Conservation (phyloP, 2,329 filamentous ascomycete species). For the Paracamarosporium sp. region DNA sequence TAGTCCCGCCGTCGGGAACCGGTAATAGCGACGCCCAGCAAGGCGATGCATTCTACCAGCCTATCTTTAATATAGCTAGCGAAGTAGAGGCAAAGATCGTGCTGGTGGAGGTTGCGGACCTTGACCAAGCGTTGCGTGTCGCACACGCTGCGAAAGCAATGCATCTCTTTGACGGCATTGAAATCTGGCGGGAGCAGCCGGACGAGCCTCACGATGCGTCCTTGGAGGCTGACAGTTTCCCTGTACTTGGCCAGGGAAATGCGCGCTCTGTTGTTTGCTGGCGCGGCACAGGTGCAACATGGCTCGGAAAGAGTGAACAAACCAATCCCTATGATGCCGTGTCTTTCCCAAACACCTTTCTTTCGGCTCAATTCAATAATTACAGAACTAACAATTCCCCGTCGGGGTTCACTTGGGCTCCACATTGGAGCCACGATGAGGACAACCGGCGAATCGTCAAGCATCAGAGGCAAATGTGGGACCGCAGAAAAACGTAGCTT, state of each 20-base stretch:
- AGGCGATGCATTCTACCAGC: slow-evolving; percentile 71
- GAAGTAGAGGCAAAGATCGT: slow-evolving; percentile 61
- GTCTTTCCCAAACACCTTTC: background rate
- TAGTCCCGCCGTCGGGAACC: slow-evolving; percentile 59
- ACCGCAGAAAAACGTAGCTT: too few species aligned
- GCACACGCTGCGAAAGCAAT: slow-evolving; percentile 51
- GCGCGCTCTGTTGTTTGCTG: slow-evolving; percentile 54
- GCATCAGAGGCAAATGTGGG: too few species aligned
- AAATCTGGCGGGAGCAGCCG: slow-evolving; percentile 75
- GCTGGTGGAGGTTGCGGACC: slow-evolving; percentile 75
- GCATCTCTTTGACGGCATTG: slow-evolving; percentile 52
- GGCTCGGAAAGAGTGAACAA: slow-evolving; percentile 23
- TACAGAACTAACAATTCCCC: too few species aligned
- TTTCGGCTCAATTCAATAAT: background rate
- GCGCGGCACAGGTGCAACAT: slow-evolving; percentile 37
- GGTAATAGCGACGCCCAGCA: slow-evolving; percentile 26
- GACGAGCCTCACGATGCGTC: slow-evolving; percentile 5
- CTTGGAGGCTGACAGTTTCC: slow-evolving; percentile 22
- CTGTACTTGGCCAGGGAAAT: slow-evolving; percentile 48
- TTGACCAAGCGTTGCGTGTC: slow-evolving; percentile 71
- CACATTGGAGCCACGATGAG: too few species aligned
- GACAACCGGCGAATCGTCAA: too few species aligned
- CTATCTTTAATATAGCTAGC: slow-evolving; percentile 64
- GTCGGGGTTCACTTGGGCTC: too few species aligned
- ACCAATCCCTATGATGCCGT: background rate